These are phyloP conservation scores for Trichoderma gamsii DNA, from an alignment of 495 filamentous ascomycete genomes.

Conservation along the genomic window DNA sequence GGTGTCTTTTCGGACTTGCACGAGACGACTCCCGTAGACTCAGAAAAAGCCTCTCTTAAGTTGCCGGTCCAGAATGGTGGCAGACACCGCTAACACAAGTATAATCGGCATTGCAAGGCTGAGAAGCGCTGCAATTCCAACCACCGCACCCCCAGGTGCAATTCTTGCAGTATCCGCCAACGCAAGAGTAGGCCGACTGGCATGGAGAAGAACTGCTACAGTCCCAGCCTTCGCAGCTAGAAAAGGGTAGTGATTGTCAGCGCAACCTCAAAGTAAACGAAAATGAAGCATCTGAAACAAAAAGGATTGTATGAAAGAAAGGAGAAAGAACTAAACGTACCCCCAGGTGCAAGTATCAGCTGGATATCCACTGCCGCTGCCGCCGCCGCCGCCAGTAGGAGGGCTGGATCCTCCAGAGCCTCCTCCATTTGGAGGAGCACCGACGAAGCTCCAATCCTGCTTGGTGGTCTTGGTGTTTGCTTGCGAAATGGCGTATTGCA, in stretches of 20 bases:
- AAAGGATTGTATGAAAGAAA: no score
- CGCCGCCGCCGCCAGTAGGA: not conserved
- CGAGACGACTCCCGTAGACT: no score
- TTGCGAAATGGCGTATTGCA: not conserved
- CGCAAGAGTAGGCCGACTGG: slow-evolving; percentile 5
- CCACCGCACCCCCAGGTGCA: slow-evolving; percentile 2
- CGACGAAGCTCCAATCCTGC: slow-evolving; percentile 1
- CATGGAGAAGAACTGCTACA: not conserved
- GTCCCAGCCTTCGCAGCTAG: not conserved
- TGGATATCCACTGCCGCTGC: not conserved
- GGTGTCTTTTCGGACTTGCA: no score
- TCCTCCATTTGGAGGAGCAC: not conserved
- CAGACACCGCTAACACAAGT: not conserved
- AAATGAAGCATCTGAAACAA: not conserved
- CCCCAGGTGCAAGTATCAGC: not conserved
- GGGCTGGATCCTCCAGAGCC: not conserved
- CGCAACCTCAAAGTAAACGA: not conserved
- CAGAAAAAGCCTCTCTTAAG: not conserved
- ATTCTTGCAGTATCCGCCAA: not conserved
- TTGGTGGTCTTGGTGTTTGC: not conserved
- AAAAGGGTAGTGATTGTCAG: not conserved
- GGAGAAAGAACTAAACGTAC: not conserved
- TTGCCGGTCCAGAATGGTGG: slow-evolving; percentile 1
- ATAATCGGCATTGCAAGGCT: not conserved
- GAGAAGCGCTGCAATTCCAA: not conserved